Base-by-base conservation (phyloP, 371 early-diverging fungal genomes). In the Mucor circinelloides region DNA sequence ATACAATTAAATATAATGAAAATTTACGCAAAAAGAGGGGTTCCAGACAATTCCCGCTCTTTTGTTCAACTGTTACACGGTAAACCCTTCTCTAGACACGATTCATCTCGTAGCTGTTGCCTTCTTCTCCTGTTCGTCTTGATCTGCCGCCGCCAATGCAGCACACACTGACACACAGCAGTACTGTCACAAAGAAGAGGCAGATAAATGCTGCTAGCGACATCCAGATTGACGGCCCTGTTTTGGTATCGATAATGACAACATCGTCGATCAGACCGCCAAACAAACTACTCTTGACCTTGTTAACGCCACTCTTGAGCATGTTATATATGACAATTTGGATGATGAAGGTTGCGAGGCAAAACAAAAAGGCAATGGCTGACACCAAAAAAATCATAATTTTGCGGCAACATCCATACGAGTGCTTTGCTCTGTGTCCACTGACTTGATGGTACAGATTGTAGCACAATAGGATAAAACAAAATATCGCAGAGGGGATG, bases 211-310 rank as follows among this genome's bases (percentile, higher is more conserved):
- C 68, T 13, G 63, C 72, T 8, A 75, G 28, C 1, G 72, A 69
- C 40, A 75, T 44, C 75, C 75, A 75, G 10, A 66, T 48, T 1
- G 75, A 68, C 6, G 69, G 46, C 12, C 75, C 75, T 2, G 27
- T 36, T 13, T 52, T 40, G 15, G 63, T 56, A 1, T 23, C 21
- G 1, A 71, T 4, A 0, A 15, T 28, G 4, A 71, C 71, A 10
- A 67, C 13, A 17, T 63, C 15, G 17, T 52, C 48, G 25, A 71
- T 44, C 7, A 63, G 8, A 1, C 60, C 48, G 1, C 71, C 71
- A 15, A 67, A 50, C 12, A 67, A 40, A 3, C 21, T 25, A 6
- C 31, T 23, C 21, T 57, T 66, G 9, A 54, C 19, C 12, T 58
- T 30, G 30, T 46, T 30, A 6, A 67, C 34, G 17, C 36, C 52